phyloP scores from a whole-genome alignment of 805 yeast genomes.

The Kodamaea lidongshanica region DNA sequence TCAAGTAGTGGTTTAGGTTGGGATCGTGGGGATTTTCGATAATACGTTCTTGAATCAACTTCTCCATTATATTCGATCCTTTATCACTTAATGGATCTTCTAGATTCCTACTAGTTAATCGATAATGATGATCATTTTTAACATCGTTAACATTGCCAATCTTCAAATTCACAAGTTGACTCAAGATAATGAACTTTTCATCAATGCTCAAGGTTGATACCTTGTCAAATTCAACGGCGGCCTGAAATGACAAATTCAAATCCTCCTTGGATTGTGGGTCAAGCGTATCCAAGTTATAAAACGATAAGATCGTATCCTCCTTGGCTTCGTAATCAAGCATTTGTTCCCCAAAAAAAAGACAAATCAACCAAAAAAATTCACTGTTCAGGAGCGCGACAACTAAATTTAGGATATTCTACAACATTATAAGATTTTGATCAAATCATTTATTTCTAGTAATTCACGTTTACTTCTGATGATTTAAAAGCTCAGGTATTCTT shows the following conservation, averaged over 20 bases:
- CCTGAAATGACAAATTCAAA: slow-evolving; percentile 11
- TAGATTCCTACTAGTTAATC: slow-evolving; percentile 16
- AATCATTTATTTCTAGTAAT: no score
- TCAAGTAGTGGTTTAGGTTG: slow-evolving; percentile 24
- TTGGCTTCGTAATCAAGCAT: slow-evolving; percentile 30
- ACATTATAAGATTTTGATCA: no score
- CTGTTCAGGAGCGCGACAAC: no score
- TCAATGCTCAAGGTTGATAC: slow-evolving; percentile 18
- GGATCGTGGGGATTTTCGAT: slow-evolving; percentile 27
- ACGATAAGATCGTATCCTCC: slow-evolving; percentile 22
- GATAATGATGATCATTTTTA: no score
- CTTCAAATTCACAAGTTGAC: slow-evolving; percentile 16
- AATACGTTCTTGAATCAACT: slow-evolving; percentile 19
- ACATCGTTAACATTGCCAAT: slow-evolving; percentile 6
- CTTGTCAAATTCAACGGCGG: slow-evolving; percentile 14
- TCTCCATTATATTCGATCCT: slow-evolving; percentile 24
- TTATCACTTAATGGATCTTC: slow-evolving; percentile 31
- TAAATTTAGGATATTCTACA: no score
- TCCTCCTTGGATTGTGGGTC: slow-evolving; percentile 17
- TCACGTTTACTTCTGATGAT: no score
- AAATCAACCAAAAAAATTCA: no score
- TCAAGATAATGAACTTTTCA: slow-evolving; percentile 28
- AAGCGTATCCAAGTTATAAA: slow-evolving; percentile 24
- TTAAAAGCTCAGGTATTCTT: no score
- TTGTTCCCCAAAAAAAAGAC: no score